Evolutionary conservation across 2,329 filamentous ascomycete genomes (phyloP).

Genomic region (Penicillium brasilianum): DNA sequence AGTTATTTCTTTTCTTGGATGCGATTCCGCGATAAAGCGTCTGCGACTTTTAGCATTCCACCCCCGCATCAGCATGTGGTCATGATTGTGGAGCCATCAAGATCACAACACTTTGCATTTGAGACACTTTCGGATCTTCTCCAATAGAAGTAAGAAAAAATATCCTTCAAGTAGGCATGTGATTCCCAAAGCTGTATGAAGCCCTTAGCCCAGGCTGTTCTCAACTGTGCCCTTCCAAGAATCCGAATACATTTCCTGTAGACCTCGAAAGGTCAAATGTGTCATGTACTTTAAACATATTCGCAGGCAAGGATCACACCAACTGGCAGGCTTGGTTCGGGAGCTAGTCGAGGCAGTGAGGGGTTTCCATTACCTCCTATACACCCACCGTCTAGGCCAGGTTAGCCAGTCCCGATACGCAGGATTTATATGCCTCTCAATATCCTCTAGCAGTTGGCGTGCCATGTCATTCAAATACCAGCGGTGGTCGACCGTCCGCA

Average conservation of each 20-base stretch:
- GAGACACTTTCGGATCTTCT: not conserved
- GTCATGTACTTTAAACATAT: not conserved
- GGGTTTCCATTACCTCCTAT: not conserved
- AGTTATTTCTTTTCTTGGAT: not conserved
- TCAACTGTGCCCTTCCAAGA: not conserved
- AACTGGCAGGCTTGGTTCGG: not conserved
- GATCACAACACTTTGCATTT: not conserved
- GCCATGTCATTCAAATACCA: conserved; percentile 25
- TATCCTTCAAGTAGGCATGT: not conserved
- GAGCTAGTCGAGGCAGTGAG: not conserved
- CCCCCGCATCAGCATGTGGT: not conserved
- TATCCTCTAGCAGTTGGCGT: conserved; percentile 22
- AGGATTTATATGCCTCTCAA: conserved; percentile 23
- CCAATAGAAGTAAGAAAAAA: not conserved
- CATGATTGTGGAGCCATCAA: not conserved
- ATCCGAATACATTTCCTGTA: not conserved
- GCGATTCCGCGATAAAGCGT: not conserved
- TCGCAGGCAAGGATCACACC: not conserved
- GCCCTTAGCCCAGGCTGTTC: not conserved
- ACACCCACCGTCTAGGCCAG: conserved; percentile 28
- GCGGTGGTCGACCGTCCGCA: conserved; percentile 20
- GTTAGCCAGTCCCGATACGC: conserved; percentile 23
- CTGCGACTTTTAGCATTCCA: not conserved
- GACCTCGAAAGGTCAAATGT: not conserved
- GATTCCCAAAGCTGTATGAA: not conserved